phyloP scores from a whole-genome alignment of 116 monocot genomes.

The Posidonia oceanica region DNA sequence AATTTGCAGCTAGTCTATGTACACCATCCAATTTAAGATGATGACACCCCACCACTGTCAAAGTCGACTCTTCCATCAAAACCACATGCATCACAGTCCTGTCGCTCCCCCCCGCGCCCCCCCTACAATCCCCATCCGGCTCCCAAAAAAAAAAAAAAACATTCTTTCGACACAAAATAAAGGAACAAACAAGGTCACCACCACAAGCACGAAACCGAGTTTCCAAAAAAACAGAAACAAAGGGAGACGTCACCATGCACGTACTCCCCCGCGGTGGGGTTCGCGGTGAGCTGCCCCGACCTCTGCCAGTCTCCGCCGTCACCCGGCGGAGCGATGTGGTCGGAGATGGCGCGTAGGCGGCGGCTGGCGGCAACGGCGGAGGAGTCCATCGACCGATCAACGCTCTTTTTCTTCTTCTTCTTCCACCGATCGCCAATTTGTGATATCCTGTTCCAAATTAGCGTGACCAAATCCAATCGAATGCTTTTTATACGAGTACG shows the following conservation, averaged over 20 bases:
- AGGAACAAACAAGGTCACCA: not conserved
- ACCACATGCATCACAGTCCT: not conserved
- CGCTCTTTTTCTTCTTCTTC: no score
- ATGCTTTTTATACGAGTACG: no score
- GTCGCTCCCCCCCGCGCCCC: not conserved
- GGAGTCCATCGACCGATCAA: conserved; percentile 11
- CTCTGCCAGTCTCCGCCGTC: not conserved
- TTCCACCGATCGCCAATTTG: no score
- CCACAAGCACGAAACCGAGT: not conserved
- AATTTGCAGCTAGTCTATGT: no score
- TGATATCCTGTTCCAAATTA: no score
- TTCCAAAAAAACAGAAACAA: not conserved
- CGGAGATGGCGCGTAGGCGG: conserved; percentile 20
- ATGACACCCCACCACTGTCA: no score
- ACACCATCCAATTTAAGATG: no score
- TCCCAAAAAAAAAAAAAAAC: not conserved
- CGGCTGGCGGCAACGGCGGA: conserved; percentile 1
- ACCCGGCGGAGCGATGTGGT: conserved; percentile 3
- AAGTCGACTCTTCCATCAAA: not conserved
- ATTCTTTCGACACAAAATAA: not conserved
- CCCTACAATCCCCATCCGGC: not conserved
- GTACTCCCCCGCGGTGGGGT: conserved; percentile 17
- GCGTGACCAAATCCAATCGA: no score
- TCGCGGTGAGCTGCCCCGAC: not conserved
- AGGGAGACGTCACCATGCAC: conserved; percentile 4